These are phyloP conservation scores for Blastobotrys persicus DNA, from an alignment of 1,139 yeast genomes.

Conservation along the genomic window DNA sequence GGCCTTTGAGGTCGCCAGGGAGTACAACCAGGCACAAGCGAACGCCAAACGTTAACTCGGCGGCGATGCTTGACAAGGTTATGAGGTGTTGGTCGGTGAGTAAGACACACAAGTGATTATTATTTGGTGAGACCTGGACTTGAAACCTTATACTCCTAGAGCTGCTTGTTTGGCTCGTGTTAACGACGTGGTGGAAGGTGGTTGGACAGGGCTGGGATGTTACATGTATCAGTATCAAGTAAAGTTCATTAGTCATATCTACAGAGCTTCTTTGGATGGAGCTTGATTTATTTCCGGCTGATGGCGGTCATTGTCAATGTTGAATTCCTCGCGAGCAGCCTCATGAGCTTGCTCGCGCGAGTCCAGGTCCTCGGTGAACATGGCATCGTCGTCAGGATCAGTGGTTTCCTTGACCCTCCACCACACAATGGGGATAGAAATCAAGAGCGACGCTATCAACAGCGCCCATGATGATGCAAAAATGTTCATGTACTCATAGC, in stretches of 20 bases:
- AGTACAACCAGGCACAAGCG: too few relatives aligned
- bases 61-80: too few relatives aligned
- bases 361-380: slow-evolving; percentile 21
- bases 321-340: slow-evolving; percentile 1
- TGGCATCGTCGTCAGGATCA: slow-evolving; percentile 22
- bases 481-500: slow-evolving; percentile 44
- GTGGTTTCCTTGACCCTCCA: slow-evolving; percentile 48
- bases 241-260: neutral
- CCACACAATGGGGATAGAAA: slow-evolving; percentile 45
- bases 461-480: slow-evolving; percentile 61
- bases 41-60: too few relatives aligned
- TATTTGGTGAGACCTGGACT: too few relatives aligned
- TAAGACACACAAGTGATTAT: too few relatives aligned
- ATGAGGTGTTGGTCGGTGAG: too few relatives aligned
- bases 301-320: neutral
- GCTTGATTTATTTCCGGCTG: neutral
- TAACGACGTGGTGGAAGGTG: too few relatives aligned
- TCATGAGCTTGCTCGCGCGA: slow-evolving; percentile 1
- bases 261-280: neutral
- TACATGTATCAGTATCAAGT: neutral
- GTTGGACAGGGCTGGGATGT: too few relatives aligned
- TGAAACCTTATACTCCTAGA: too few relatives aligned
- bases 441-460: slow-evolving; percentile 47
- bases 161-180: too few relatives aligned
- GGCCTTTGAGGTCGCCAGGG: too few relatives aligned